Conservation (phyloP, 768 basidiomycete genomes). For the Mycena sanguinolenta region DNA sequence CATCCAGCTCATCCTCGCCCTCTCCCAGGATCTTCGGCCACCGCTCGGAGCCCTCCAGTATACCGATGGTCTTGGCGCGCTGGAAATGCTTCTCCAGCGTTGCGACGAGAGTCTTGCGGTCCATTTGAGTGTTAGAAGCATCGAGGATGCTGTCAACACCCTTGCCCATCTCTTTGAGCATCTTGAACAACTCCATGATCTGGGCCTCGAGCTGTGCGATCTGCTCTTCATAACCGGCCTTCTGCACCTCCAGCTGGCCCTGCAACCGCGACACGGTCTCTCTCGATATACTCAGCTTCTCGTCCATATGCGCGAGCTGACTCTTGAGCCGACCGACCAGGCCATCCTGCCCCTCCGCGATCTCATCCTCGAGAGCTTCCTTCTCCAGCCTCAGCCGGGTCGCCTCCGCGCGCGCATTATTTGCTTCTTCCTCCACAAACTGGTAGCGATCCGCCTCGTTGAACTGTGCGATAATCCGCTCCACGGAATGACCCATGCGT, state of each 20-base stretch:
- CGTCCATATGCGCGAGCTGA: conserved; percentile 77
- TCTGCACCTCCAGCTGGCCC: conserved; percentile 83
- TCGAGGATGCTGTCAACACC: conserved; percentile 84
- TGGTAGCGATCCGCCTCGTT: conserved; percentile 91
- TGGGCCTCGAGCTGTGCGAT: conserved; percentile 92
- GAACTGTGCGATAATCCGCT: conserved; percentile 88
- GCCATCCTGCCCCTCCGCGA: conserved; percentile 85
- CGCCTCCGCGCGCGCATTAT: conserved; percentile 73
- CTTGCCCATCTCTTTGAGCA: conserved; percentile 88
- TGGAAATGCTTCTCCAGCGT: conserved; percentile 87
- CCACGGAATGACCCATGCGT: conserved; percentile 90
- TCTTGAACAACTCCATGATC: conserved; percentile 93
- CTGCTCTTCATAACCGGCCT: conserved; percentile 84
- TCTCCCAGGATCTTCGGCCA: conserved; percentile 53
- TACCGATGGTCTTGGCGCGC: conserved; percentile 85
- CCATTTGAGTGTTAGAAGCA: conserved; percentile 62
- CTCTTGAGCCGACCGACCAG: conserved; percentile 86
- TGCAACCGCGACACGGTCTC: conserved; percentile 84
- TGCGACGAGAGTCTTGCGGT: conserved; percentile 85
- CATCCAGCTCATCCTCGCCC: conserved; percentile 58
- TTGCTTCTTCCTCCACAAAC: conserved; percentile 81
- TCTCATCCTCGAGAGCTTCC: conserved; percentile 83
- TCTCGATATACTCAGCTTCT: conserved; percentile 83
- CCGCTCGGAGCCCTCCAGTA: conserved; percentile 74
- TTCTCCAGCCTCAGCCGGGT: conserved; percentile 84